These are phyloP conservation scores for Alternaria triticimaculans DNA, from an alignment of 2,329 filamentous ascomycete genomes.

Conservation along the genomic window DNA sequence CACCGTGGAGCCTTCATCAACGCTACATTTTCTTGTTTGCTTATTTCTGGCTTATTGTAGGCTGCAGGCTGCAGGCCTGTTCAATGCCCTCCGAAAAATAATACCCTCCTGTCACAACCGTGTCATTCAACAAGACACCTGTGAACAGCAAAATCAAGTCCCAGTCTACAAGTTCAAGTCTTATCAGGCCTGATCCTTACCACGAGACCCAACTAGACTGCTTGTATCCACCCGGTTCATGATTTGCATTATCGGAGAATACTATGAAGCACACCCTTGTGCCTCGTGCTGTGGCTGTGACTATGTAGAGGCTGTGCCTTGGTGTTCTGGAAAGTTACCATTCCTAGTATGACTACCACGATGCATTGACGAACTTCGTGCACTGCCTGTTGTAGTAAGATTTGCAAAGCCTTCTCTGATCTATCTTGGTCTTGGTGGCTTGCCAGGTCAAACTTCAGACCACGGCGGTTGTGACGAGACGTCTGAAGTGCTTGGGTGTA, in stretches of 20 bases:
- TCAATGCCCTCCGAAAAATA: not conserved
- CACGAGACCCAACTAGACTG: slow-evolving; percentile 6
- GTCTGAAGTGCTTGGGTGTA: not conserved
- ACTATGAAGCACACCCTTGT: slow-evolving; percentile 21
- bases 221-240: slow-evolving; percentile 20
- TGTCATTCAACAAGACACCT: slow-evolving; percentile 38
- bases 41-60: not conserved
- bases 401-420: not conserved
- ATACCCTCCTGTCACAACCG: not conserved
- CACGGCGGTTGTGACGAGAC: not conserved
- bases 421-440: not conserved
- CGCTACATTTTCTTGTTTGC: not conserved
- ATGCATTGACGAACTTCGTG: slow-evolving; percentile 2
- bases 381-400: slow-evolving; percentile 1
- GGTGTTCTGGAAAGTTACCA: slow-evolving; percentile 28
- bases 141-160: slow-evolving; percentile 15
- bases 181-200: slow-evolving; percentile 4
- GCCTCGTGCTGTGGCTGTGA: slow-evolving; percentile 6
- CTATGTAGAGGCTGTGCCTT: not conserved
- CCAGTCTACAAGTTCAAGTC: slow-evolving; percentile 21
- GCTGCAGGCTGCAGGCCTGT: not conserved
- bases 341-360: not conserved
- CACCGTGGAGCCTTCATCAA: not conserved
- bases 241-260: slow-evolving; percentile 25
- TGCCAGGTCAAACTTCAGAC: not conserved